Evolutionary conservation across 495 filamentous ascomycete species (phyloP).

Genomic region (Hypoxylon fuscum): DNA sequence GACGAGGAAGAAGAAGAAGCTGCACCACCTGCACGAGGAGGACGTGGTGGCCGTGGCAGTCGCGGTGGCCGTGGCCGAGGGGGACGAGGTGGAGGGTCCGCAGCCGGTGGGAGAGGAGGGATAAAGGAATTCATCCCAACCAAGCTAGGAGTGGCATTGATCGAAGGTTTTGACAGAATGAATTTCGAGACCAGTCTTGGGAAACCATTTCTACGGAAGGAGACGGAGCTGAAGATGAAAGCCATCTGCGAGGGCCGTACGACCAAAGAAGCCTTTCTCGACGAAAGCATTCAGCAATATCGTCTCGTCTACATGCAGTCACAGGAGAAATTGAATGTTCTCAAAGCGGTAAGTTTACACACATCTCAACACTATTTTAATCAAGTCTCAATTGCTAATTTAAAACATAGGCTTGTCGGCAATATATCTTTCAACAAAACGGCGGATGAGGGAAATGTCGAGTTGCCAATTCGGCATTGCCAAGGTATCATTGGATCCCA

Average conservation of each 20-base stretch:
- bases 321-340: constrained; percentile 72
- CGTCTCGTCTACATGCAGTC: constrained; percentile 83
- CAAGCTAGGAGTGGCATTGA: constrained; percentile 85
- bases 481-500: constrained; percentile 19
- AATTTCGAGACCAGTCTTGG: constrained; percentile 88
- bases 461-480: constrained; percentile 5
- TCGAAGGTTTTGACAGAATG: constrained; percentile 93
- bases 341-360: constrained; percentile 71
- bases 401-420: constrained; percentile 54
- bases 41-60: constrained; percentile 50
- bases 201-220: constrained; percentile 97
- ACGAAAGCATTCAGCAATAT: constrained; percentile 84
- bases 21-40: constrained; percentile 47
- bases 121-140: constrained; percentile 91
- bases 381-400: constrained; percentile 32
- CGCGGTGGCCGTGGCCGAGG: constrained; percentile 55
- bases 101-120: constrained; percentile 54
- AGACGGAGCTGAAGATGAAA: constrained; percentile 96
- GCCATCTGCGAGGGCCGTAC: constrained; percentile 90
- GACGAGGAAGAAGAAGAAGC: constrained; percentile 49
- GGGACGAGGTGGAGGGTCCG: constrained; percentile 51
- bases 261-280: constrained; percentile 75
- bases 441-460: constrained; percentile 30
- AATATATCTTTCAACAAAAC: constrained; percentile 54
- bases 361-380: neutral